Percentiles rank a stretch among this genome's conserved stretches.
Conservation (phyloP, 148 eudicot species). For the Amaranthus cruentus region DNA sequence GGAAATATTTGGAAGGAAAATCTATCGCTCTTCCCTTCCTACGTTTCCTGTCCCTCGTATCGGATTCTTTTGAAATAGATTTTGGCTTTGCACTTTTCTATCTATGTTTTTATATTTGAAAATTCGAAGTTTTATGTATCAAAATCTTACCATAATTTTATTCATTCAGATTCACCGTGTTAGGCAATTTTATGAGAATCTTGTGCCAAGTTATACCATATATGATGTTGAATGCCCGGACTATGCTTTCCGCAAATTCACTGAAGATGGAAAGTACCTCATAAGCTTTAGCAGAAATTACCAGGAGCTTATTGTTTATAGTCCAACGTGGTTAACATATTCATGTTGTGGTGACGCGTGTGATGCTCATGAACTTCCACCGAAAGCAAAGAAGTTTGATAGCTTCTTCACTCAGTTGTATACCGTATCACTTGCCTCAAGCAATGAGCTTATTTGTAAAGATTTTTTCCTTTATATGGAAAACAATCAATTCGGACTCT, state of each 20-base stretch:
- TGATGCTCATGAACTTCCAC: slow-evolving; percentile 56
- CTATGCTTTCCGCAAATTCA: slow-evolving; percentile 84
- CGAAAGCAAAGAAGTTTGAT: slow-evolving; percentile 66
- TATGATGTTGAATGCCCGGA: slow-evolving; percentile 91
- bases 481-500: slow-evolving; percentile 68
- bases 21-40: too few relatives aligned
- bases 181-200: slow-evolving; percentile 86
- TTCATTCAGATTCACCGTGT: slow-evolving; percentile 58
- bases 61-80: not conserved
- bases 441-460: slow-evolving; percentile 82
- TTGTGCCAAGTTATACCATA: slow-evolving; percentile 81
- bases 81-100: not conserved
- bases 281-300: slow-evolving; percentile 83
- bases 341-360: slow-evolving; percentile 69
- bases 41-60: too few relatives aligned
- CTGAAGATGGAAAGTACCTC: slow-evolving; percentile 88
- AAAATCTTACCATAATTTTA: slow-evolving; percentile 14
- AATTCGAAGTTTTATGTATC: not conserved
- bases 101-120: slow-evolving; percentile 1
- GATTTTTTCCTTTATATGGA: slow-evolving; percentile 88
- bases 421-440: slow-evolving; percentile 64
- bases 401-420: slow-evolving; percentile 82
- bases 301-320: slow-evolving; percentile 80
- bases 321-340: slow-evolving; percentile 80
- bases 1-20: too few relatives aligned